Evolutionary conservation across 108 stramenopile species (phyloP).

Genomic region (Conticribra weissflogii): DNA sequence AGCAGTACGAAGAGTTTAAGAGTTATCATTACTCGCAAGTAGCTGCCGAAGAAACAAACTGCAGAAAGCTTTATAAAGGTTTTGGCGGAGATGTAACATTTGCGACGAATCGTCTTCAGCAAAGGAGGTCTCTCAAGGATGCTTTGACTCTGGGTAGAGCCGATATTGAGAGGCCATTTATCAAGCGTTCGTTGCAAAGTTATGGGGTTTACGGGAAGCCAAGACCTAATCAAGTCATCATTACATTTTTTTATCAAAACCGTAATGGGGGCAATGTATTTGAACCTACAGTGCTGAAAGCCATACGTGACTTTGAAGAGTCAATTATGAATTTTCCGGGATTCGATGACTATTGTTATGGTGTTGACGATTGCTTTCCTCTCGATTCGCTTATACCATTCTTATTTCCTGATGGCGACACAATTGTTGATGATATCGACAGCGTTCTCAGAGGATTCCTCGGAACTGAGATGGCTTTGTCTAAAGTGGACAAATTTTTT

Average conservation of each 20-base stretch:
- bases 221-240: neutral
- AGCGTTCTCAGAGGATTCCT: neutral
- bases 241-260: constrained; percentile 7
- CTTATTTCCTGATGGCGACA: constrained; percentile 12
- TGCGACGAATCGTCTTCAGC: neutral
- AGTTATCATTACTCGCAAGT: neutral
- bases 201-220: neutral
- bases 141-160: neutral
- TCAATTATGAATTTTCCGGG: neutral
- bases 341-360: constrained; percentile 9
- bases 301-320: constrained; percentile 2
- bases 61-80: neutral
- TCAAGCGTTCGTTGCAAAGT: neutral
- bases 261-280: constrained; percentile 7
- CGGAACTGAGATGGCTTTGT: neutral
- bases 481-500: constrained; percentile 7
- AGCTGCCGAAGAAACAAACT: neutral
- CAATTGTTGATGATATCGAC: constrained; percentile 1
- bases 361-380: neutral
- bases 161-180: neutral
- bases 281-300: neutral
- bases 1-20: neutral
- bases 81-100: neutral
- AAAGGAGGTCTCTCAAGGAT: neutral
- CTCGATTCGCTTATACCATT: constrained; percentile 4